These are phyloP conservation scores for Berberis vulgaris DNA, from an alignment of 164 flowering plant genomes.

Conservation along the genomic window DNA sequence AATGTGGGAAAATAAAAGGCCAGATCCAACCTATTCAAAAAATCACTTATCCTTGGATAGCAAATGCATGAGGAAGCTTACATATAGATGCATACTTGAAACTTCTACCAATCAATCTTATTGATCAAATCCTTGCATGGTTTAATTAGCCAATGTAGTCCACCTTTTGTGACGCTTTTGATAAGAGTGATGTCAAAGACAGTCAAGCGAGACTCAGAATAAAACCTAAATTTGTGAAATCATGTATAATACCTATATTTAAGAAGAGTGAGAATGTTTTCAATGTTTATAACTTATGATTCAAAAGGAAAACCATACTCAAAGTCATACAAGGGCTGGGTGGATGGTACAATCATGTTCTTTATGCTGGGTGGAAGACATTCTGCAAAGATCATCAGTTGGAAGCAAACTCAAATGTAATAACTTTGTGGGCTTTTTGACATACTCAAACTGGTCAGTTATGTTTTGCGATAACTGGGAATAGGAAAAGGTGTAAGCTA, in stretches of 20 bases:
- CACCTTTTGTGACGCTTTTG: not conserved
- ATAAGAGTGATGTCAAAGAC: not conserved
- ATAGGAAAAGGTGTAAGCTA: too few species aligned
- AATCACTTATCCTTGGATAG: too few species aligned
- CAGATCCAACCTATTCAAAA: too few species aligned
- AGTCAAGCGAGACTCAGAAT: not conserved
- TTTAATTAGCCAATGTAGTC: not conserved
- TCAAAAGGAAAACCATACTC: not conserved
- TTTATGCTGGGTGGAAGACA: not conserved
- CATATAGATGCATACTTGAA: too few species aligned
- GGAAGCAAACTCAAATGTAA: not conserved
- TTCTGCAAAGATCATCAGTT: not conserved
- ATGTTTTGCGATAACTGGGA: not conserved
- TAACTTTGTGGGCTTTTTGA: not conserved
- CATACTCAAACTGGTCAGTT: not conserved
- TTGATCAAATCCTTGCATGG: too few species aligned
- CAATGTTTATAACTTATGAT: not conserved
- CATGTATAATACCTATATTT: not conserved
- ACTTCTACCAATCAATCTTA: too few species aligned
- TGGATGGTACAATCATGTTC: not conserved
- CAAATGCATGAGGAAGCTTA: too few species aligned
- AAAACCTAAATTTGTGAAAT: not conserved
- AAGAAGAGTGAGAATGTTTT: not conserved
- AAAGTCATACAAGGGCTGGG: not conserved
- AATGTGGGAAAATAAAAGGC: too few species aligned